Evolutionary conservation across 805 yeast genomes (phyloP), one percentile per base, ranked within the genome.

Genomic region (Wickerhamiella domercqiae): DNA sequence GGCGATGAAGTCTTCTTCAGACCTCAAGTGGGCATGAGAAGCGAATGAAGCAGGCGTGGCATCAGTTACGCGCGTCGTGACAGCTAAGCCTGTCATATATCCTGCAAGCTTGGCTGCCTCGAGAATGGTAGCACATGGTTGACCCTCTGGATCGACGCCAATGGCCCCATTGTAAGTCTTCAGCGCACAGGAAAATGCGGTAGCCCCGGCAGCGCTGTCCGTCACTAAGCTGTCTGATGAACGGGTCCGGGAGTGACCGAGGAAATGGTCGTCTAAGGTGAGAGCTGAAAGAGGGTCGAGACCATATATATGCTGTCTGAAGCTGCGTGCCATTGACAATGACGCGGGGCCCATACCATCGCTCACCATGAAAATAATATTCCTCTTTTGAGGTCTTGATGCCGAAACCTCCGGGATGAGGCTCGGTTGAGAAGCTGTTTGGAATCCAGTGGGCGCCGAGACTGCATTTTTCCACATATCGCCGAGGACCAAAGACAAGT

Each of bases 281-380:
- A 82, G 63, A 15, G 70, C 57, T 47, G 76, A 78, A 46, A 71
- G 69, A 32, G 67, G 57, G 3, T 68, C 57, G 39, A 80, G 64
- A 4, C 56, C 53, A 16, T 34, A 35, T 39, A 73, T 59, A 50
- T 57, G 62, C 53, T 83, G 93, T 41, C 68, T 68, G 61, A 71
- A 84, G 17, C 79, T 71, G 43, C 95, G 68, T 1, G 94, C 75
- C 54, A 83, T 59, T 2, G 90, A 76, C 40, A 83, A 59, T 2
- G 93, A 77, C 0, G 93, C 78, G 3, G 94, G 94, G 0, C 94
- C 94, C 78, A 83, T 82, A n/a, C 95, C 95, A 56, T 83, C 95
- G 3, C 93, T 76, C 22, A 83, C 94, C 71, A 83, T 74, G 63
- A 83, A 81, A 37, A 83, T 78, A 39, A 84, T 68, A 50, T 83